phyloP scores from a whole-genome alignment of 108 stramenopile species.

The Skeletonema potamos region DNA sequence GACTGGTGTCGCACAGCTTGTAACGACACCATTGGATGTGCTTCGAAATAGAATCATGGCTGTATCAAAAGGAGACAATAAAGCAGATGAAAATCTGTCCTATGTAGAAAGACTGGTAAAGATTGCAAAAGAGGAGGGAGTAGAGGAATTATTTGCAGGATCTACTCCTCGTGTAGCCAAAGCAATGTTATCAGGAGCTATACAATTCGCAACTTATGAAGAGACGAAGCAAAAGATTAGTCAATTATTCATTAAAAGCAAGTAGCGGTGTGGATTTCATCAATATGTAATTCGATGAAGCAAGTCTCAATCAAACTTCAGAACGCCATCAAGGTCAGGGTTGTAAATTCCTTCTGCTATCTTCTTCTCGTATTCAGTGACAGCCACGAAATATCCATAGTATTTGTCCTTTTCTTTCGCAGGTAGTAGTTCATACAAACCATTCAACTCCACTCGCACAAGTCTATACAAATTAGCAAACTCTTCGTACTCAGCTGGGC shows the following conservation, averaged over 20 bases:
- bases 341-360: conserved; percentile 66
- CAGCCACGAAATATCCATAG: conserved; percentile 67
- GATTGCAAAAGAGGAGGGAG: conserved; percentile 64
- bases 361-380: conserved; percentile 72
- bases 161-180: conserved; percentile 71
- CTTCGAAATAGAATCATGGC: conserved; percentile 82
- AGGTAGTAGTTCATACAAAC: conserved; percentile 55
- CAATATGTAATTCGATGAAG: not conserved
- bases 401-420: conserved; percentile 60
- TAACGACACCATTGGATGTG: conserved; percentile 81
- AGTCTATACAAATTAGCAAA: conserved; percentile 58
- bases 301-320: conserved; percentile 46
- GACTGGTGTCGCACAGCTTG: conserved; percentile 68
- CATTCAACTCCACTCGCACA: conserved; percentile 52
- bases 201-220: conserved; percentile 89
- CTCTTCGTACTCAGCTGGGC: conserved; percentile 46
- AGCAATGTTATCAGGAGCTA: conserved; percentile 79
- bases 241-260: conserved; percentile 36
- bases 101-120: conserved; percentile 51
- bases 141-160: conserved; percentile 71
- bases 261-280: not conserved
- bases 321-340: conserved; percentile 58
- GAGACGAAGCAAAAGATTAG: conserved; percentile 78
- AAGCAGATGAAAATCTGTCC: conserved; percentile 1
- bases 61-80: conserved; percentile 6